Evolutionary conservation across 495 filamentous ascomycete genomes (phyloP).

Genomic region (Lasiosphaeria ovina): DNA sequence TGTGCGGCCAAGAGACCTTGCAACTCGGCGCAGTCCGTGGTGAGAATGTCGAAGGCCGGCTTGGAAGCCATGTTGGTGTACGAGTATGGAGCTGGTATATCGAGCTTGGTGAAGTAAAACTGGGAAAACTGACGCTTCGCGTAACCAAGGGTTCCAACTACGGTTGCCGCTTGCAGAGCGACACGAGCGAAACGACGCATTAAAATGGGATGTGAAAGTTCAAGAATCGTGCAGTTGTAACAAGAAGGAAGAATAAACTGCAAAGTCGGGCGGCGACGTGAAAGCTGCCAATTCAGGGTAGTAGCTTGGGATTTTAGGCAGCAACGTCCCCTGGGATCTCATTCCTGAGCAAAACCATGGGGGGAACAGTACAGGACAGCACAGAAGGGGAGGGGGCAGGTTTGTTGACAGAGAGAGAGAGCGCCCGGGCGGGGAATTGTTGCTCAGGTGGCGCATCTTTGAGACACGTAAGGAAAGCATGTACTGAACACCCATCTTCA

Average conservation of each 20-base stretch:
- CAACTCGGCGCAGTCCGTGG: background rate
- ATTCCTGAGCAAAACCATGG: too few relatives aligned
- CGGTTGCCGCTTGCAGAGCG: background rate
- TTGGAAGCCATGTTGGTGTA: background rate
- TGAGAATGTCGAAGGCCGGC: background rate
- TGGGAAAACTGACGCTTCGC: background rate
- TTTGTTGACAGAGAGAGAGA: too few relatives aligned
- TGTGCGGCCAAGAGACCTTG: background rate
- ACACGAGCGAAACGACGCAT: background rate
- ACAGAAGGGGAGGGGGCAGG: too few relatives aligned
- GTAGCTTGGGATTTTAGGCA: background rate
- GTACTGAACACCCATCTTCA: background rate
- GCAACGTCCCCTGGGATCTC: background rate
- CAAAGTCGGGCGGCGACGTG: too few relatives aligned
- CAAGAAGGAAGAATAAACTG: too few relatives aligned
- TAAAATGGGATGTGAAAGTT: too few relatives aligned
- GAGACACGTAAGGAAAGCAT: background rate
- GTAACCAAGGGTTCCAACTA: background rate
- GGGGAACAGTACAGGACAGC: too few relatives aligned
- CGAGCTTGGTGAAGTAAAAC: background rate
- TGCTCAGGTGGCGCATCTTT: background rate
- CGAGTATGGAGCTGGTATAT: background rate
- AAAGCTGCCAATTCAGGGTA: too few relatives aligned
- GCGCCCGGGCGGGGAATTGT: background rate
- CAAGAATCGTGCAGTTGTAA: too few relatives aligned